phyloP scores from a whole-genome alignment of 2,329 filamentous ascomycete species.

The Coniochaeta hoffmannii region DNA sequence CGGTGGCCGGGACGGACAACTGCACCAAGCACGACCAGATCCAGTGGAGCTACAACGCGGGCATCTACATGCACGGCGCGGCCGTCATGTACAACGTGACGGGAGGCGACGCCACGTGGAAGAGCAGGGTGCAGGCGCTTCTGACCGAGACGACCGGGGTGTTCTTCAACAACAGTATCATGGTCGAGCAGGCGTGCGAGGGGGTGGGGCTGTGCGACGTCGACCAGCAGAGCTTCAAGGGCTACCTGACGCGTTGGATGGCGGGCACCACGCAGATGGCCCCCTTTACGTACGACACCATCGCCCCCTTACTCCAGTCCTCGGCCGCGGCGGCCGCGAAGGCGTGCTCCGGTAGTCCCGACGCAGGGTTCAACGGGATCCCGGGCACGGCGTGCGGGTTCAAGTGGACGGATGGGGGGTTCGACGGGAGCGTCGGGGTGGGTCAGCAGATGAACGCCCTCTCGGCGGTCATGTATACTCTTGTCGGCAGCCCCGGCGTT shows the following conservation, averaged over 20 bases:
- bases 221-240: slow-evolving; percentile 58
- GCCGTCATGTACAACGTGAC: slow-evolving; percentile 64
- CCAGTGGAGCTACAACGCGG: slow-evolving; percentile 65
- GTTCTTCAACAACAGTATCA: slow-evolving; percentile 44
- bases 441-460: slow-evolving; percentile 56
- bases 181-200: slow-evolving; percentile 62
- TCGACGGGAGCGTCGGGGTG: slow-evolving; percentile 54
- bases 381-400: slow-evolving; percentile 44
- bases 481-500: slow-evolving; percentile 41
- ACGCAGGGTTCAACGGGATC: not conserved
- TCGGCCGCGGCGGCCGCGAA: slow-evolving; percentile 50
- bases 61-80: slow-evolving; percentile 56
- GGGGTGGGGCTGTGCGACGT: slow-evolving; percentile 51
- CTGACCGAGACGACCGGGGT: slow-evolving; percentile 46
- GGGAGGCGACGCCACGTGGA: slow-evolving; percentile 41
- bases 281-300: slow-evolving; percentile 44
- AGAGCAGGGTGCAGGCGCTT: slow-evolving; percentile 48
- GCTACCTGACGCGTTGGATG: slow-evolving; percentile 55
- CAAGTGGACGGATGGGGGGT: slow-evolving; percentile 48
- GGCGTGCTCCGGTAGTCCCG: slow-evolving; percentile 41
- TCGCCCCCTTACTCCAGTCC: slow-evolving; percentile 45
- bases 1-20: slow-evolving; percentile 25
- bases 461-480: slow-evolving; percentile 51
- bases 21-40: slow-evolving; percentile 49
- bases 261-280: slow-evolving; percentile 56